Evolutionary conservation across 2,329 filamentous ascomycete genomes (phyloP), one percentile per base, ranked within the genome.

Genomic region (Elsinoe australis): DNA sequence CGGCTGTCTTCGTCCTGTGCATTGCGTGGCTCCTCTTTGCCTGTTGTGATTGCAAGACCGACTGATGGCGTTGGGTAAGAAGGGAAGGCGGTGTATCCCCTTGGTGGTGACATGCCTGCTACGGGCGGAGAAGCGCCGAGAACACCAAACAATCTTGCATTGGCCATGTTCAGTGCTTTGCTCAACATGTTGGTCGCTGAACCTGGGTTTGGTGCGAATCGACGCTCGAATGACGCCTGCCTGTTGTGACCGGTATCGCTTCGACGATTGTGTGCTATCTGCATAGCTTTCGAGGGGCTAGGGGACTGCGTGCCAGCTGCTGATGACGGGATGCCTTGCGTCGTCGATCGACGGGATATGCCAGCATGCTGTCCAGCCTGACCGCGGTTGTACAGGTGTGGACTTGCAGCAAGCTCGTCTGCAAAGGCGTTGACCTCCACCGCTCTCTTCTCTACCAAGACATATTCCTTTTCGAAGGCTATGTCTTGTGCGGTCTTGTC

Each of bases 341-440:
- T 85, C 0, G 88, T 92, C 12, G 85, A 79, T 55, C 88, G 79
- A 49, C 88, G 82, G 34, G 83, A 70, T 60, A 92, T 79, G 17
- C 78, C 73, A 7, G 78, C 78, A 6, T 78, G 69, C 53, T 80
- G 76, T 4, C 57, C 51, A 14, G 55, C 6, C 10, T 54, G 51
- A 33, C 52, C 75, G 71, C 33, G 76, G 72, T 22, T 68, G 61
- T 78, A 74, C 17, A 81, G 67, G 42, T 80, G 80, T 39, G 85
- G 45, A 59, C 85, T 90, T 46, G 88, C 85, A 35, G 87, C 89
- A 61, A 98, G 72, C 66, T 96, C 90, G 65, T 98, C 92, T 17
- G 92, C 92, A 59, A 98, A 84, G 2, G 92, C 92, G 64, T 98
- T 96, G 44, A 98, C 90, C 64, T 96, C 90, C 8, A 98, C 89